Percentiles rank a stretch among this genome's conserved stretches.
phyloP scores from a whole-genome alignment of 73 alveolate genomes.

The Uronychia binucleata region DNA sequence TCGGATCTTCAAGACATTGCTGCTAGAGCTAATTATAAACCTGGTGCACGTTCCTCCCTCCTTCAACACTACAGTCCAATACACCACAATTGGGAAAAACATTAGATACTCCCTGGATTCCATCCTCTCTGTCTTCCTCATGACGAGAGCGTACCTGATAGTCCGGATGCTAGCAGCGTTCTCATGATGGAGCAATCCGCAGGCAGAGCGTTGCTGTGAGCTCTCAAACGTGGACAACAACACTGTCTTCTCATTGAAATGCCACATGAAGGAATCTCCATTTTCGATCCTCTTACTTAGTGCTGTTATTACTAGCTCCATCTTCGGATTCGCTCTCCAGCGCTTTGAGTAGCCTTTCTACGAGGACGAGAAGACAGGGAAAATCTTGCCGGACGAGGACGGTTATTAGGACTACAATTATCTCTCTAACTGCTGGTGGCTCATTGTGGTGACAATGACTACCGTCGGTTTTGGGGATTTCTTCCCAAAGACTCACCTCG shows the following conservation, averaged over 20 bases:
- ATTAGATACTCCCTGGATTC: slow-evolving; percentile 35
- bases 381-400: slow-evolving; percentile 7
- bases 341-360: slow-evolving; percentile 47
- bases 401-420: slow-evolving; percentile 33
- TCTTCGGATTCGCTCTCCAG: slow-evolving; percentile 47
- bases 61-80: not conserved
- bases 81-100: slow-evolving; percentile 28
- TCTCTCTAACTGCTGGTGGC: slow-evolving; percentile 51
- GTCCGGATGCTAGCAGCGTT: slow-evolving; percentile 21
- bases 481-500: slow-evolving; percentile 94
- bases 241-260: slow-evolving; percentile 25
- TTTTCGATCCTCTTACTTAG: slow-evolving; percentile 11
- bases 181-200: slow-evolving; percentile 12
- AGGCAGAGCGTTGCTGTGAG: slow-evolving; percentile 43
- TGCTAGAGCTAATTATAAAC: not conserved
- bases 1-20: slow-evolving; percentile 5
- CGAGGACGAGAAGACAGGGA: slow-evolving; percentile 43
- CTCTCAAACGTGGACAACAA: slow-evolving; percentile 20
- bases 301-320: not conserved
- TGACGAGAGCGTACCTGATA: slow-evolving; percentile 22
- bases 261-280: slow-evolving; percentile 18
- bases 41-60: not conserved
- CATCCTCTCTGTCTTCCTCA: slow-evolving; percentile 8
- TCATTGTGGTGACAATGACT: slow-evolving; percentile 66
- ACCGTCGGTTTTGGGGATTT: slow-evolving; percentile 98